A percentile compares a stretch with the other conserved stretches of the same genome.
Evolutionary conservation across 148 eudicot genomes (phyloP).

Genomic region (Diospyros kaki): DNA sequence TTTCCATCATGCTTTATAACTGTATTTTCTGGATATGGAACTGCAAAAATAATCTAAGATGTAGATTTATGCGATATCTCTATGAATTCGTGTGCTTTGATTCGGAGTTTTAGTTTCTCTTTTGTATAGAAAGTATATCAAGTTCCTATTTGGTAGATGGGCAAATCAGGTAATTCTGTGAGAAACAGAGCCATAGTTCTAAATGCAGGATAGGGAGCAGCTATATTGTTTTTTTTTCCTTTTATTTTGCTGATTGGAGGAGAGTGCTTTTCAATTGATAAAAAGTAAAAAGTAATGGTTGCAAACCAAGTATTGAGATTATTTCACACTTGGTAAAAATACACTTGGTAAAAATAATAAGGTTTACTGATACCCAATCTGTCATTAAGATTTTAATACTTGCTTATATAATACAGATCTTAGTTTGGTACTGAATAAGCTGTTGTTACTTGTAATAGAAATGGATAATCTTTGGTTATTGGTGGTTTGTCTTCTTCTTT

Average conservation of each 20-base stretch:
- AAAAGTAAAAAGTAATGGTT: too few species aligned
- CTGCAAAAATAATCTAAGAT: neutral
- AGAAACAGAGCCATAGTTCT: neutral
- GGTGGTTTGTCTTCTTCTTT: neutral
- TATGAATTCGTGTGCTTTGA: neutral
- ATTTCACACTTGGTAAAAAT: neutral
- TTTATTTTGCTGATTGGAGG: too few species aligned
- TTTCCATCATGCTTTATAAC: neutral
- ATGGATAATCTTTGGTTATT: neutral
- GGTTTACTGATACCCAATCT: neutral
- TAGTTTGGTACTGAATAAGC: neutral
- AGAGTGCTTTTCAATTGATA: too few species aligned
- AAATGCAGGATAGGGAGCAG: neutral
- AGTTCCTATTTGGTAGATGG: neutral
- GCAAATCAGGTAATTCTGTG: neutral
- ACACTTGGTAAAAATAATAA: neutral
- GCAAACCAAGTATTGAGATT: neutral
- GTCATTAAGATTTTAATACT: neutral
- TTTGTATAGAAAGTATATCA: neutral
- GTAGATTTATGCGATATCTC: constrained; percentile 11
- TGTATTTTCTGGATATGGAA: neutral
- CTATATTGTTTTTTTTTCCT: neutral
- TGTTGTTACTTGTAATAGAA: too few species aligned
- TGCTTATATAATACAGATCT: neutral
- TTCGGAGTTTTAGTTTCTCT: neutral